Conservation (phyloP, 192 early-diverging fungal genomes). For the Endogone sp. region DNA sequence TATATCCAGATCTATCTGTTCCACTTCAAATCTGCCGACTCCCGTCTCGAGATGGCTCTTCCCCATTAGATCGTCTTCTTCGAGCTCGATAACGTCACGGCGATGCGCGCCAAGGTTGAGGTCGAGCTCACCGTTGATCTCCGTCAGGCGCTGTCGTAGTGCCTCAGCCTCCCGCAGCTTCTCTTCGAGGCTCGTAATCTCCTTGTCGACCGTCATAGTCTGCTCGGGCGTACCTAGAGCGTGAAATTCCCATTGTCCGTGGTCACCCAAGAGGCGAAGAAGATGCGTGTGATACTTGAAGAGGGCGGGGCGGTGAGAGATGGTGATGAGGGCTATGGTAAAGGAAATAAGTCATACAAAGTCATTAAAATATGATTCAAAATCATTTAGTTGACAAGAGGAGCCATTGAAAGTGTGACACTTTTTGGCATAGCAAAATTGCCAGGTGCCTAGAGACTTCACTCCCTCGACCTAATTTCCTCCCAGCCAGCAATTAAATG, state of each 20-base stretch:
- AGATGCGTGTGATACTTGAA: conserved; percentile 97
- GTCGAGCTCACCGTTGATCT: conserved; percentile 50
- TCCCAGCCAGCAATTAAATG: too few relatives aligned
- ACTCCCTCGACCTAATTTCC: too few relatives aligned
- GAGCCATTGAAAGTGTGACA: too few relatives aligned
- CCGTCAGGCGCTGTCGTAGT: conserved; percentile 35
- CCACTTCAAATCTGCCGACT: background rate
- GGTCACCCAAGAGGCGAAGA: conserved; percentile 85
- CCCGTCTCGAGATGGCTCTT: background rate
- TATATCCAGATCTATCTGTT: background rate
- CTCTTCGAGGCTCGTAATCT: conserved; percentile 67
- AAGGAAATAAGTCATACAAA: background rate
- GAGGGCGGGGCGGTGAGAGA: conserved; percentile 91
- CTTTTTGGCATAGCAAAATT: too few relatives aligned
- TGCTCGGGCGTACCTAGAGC: conserved; percentile 77
- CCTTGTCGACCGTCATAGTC: conserved; percentile 81
- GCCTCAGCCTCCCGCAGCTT: conserved; percentile 48
- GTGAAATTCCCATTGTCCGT: conserved; percentile 81
- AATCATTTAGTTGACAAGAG: too few relatives aligned
- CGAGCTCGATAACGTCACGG: conserved; percentile 27
- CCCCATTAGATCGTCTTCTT: background rate
- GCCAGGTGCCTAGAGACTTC: too few relatives aligned
- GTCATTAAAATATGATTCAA: background rate
- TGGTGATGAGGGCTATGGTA: conserved; percentile 71
- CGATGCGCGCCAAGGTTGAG: conserved; percentile 33